These are phyloP conservation scores for Madurella fahalii DNA, from an alignment of 2,329 filamentous ascomycete genomes.

Conservation along the genomic window DNA sequence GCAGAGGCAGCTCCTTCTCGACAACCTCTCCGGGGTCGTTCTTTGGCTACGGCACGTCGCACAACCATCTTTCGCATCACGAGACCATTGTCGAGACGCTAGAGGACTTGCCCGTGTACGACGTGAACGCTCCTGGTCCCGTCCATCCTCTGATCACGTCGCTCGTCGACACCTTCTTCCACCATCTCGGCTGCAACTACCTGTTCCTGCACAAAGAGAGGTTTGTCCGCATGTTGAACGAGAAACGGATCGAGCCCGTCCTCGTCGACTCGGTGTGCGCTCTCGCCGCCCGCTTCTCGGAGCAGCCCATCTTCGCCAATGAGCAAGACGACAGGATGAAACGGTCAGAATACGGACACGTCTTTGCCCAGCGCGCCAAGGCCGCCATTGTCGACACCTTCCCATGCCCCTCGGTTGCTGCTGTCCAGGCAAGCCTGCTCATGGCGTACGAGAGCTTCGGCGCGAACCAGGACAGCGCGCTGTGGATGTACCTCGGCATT, in stretches of 20 bases:
- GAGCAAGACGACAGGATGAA: conserved; percentile 46
- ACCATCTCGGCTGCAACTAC: conserved; percentile 78
- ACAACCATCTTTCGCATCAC: conserved; percentile 36
- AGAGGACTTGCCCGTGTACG: conserved; percentile 68
- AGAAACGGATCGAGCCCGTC: conserved; percentile 78
- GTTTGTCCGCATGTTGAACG: conserved; percentile 70
- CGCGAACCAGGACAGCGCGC: conserved; percentile 78
- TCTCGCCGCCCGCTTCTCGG: conserved; percentile 75
- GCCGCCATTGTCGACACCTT: conserved; percentile 79
- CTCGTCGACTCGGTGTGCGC: conserved; percentile 84
- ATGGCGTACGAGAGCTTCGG: conserved; percentile 89
- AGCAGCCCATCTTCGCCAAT: conserved; percentile 50
- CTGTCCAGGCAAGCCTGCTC: conserved; percentile 77
- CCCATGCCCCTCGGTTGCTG: conserved; percentile 74
- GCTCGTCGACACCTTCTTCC: conserved; percentile 76
- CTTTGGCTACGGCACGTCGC: conserved; percentile 14
- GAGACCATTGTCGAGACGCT: conserved; percentile 41
- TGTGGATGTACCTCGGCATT: conserved; percentile 92
- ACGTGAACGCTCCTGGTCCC: conserved; percentile 64
- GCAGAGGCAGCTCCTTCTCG: conserved; percentile 55
- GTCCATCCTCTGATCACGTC: conserved; percentile 72
- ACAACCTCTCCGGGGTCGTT: conserved; percentile 46
- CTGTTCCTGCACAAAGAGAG: conserved; percentile 72
- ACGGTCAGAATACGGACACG: conserved; percentile 66
- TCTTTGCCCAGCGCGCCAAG: conserved; percentile 78